Evolutionary conservation across 2,329 filamentous ascomycete species (phyloP), one percentile per base, ranked within the genome.

Genomic region (Coleophoma crateriformis): DNA sequence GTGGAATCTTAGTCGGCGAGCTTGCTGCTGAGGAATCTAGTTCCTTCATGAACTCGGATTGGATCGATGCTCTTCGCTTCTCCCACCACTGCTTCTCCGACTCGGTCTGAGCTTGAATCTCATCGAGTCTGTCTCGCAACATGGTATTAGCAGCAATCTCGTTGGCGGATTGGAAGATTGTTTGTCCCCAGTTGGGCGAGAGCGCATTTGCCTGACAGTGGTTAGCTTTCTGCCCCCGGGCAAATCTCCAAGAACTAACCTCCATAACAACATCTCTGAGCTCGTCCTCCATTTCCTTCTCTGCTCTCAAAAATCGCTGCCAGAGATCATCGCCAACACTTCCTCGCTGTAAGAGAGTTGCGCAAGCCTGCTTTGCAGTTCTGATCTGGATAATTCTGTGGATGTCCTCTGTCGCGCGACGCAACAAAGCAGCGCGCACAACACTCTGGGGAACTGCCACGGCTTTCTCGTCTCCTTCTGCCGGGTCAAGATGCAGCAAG

Each of bases 251-350:
- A 39, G 37, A 37, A 55, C 77, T 54, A 68, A 95, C 90, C 84
- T 97, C 92, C 61, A 84, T 81, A 33, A 97, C 90, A 20, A 97
- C 92, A 70, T 99, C 94, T 61, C 89, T 82, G 54, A 99, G 77
- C 71, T 99, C 94, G 58, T 90, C 89, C 72, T 99, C 91, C 76
- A 97, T 95, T 71, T 99, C 94, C 74, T 95, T 91, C 79, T 99
- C 94, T 1, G 92, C 94, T 46, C 90, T 81, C 70, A 85, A 71
- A 69, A 97, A 96, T 37, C 92, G 79, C 74, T 96, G 89, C 87
- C 90, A 96, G 59, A 99, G 71, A 68, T 99, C 94, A 67, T 99
- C 94, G 13, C 94, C 92, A 2, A 99, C 90, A 63, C 90, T 95
- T 45, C 94, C 94, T 55, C 90, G 79, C 70, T 95, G 90, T 60